These are phyloP conservation scores for Boletus rex-veris DNA, from an alignment of 768 basidiomycete genomes.

Conservation along the genomic window DNA sequence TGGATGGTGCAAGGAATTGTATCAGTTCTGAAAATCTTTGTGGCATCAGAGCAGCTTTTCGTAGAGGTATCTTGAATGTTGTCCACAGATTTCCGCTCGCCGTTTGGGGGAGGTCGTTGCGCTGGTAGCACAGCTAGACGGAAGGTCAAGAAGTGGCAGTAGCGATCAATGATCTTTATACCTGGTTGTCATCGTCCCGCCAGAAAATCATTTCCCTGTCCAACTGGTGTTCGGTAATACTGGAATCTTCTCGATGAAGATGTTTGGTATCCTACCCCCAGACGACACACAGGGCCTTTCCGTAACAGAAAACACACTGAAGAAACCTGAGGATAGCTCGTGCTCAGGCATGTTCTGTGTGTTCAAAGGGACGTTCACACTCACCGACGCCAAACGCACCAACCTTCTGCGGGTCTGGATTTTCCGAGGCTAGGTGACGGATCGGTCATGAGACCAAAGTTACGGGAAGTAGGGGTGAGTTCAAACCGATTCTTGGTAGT, in stretches of 20 bases:
- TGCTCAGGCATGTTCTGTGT: background rate
- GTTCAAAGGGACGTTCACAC: no score
- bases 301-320: conserved; percentile 77
- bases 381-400: conserved; percentile 2
- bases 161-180: no score
- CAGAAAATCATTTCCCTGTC: no score
- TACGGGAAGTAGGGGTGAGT: background rate
- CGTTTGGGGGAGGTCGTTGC: background rate
- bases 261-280: no score
- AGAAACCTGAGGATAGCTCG: conserved; percentile 46
- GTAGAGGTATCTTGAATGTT: conserved; percentile 77
- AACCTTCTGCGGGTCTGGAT: background rate
- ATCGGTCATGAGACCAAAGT: background rate
- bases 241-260: no score
- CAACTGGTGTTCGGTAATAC: no score
- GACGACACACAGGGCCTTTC: no score
- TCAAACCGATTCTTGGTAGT: background rate
- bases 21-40: conserved; percentile 79
- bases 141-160: background rate
- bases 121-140: no score
- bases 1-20: conserved; percentile 86
- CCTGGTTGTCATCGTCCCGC: no score
- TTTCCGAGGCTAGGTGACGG: background rate
- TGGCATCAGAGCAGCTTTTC: conserved; percentile 74
- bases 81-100: conserved; percentile 80